These are phyloP conservation scores for Spathaspora sp. DNA, from an alignment of 1,139 yeast genomes.

Conservation along the genomic window DNA sequence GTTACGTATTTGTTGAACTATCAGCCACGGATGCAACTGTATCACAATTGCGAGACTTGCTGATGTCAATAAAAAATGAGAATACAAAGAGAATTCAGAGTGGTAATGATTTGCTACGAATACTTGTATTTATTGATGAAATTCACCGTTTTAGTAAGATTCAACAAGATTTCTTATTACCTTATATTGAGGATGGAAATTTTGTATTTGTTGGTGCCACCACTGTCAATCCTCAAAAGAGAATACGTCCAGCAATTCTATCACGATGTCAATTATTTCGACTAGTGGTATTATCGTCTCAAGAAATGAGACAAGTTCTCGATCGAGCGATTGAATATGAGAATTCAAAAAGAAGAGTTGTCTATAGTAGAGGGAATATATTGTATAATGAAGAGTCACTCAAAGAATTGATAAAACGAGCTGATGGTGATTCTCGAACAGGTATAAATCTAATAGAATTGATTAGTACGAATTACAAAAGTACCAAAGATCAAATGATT, in stretches of 20 bases:
- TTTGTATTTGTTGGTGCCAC: constrained; percentile 50
- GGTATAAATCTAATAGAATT: constrained; percentile 34
- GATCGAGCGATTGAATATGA: constrained; percentile 27
- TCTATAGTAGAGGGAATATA: constrained; percentile 12
- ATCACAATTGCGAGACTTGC: constrained; percentile 27
- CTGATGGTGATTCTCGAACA: constrained; percentile 35
- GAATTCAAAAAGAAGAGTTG: constrained; percentile 24
- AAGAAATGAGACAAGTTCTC: constrained; percentile 24
- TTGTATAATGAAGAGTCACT: constrained; percentile 16
- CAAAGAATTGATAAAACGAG: constrained; percentile 16
- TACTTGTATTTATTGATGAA: constrained; percentile 45
- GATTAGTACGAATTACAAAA: constrained; percentile 19
- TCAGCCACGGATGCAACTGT: constrained; percentile 43
- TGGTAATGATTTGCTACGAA: constrained; percentile 19
- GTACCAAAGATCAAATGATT: constrained; percentile 1
- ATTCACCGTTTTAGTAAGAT: constrained; percentile 39
- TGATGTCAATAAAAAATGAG: constrained; percentile 22
- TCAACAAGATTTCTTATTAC: constrained; percentile 45
- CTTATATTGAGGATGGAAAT: constrained; percentile 39
- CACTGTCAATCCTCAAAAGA: constrained; percentile 29
- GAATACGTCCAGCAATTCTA: constrained; percentile 38
- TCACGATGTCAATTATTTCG: constrained; percentile 43
- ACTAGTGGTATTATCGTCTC: constrained; percentile 18
- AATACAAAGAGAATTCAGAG: constrained; percentile 19
- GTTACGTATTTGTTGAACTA: constrained; percentile 37